Base-by-base conservation (phyloP, 805 yeast species). In the Suhomyces pyralidae region DNA sequence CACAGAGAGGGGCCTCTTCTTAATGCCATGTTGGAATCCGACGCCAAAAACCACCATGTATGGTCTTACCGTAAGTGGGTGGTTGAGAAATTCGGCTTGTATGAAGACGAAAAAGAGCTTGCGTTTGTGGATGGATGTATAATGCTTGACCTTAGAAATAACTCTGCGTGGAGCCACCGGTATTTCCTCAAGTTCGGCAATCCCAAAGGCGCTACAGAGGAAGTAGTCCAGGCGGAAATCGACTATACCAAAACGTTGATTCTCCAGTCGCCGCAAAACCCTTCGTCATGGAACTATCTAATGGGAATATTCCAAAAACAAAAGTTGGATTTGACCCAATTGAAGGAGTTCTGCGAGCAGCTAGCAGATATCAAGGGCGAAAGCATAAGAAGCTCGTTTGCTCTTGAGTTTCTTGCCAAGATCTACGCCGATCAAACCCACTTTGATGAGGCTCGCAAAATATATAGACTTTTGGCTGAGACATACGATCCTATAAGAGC, bases 51-150 rank as follows among this genome's bases (percentile, higher is more conserved):
- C 71, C 96, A 94, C 68, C 99, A 94, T 62, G 97, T 92, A 5
- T 94, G 99, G 98, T 82, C 97, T 0, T 90, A 91, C 61, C 73
- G 93, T 49, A 87, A 88, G 60, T 92, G 97, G 97, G 70, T 89
- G 20, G 85, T 87, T 8, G 74, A 77, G 36, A 74, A 74, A 58
- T 86, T 85, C 57, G 65, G 74, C 1, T 72, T 82, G 40, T 84
- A 70, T 59, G 51, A 58, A 17, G 69, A 73, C 42, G 61, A 61
- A 24, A 65, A 68, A 36, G 96, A 90, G 63, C 56, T 84, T 14
- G 63, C 61, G 5, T 86, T 81, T 62, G 78, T 82, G 0, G 74
- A 78, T 4, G 52, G 56, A 20, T 69, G 81, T 60, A 67, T 93
- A 3, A 66, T 67, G 2, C 62, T 71, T 7, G 99, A 94, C 67